Evolutionary conservation across 192 early-diverging fungal species (phyloP), one percentile per base, ranked within the genome.

Genomic region (Backusella psychrophila): DNA sequence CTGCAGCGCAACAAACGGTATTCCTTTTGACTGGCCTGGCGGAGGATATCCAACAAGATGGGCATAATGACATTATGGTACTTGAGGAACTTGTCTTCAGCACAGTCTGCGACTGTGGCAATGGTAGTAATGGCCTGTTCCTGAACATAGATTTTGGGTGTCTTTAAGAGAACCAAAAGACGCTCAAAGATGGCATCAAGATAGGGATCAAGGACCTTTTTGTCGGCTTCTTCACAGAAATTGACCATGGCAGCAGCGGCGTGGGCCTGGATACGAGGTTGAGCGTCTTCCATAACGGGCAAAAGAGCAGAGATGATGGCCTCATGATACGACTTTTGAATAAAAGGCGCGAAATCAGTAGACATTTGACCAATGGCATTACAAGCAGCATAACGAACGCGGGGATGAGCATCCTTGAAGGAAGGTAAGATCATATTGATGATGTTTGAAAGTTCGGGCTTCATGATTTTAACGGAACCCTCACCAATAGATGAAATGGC

Each of bases 101-200:
- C 96, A 69, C 93, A 94, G 81, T 98, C 97, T 3, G 97, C 98
- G 31, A 99, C 92, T 1, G 95, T 96, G 66, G 97, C 97, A 74
- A 99, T 95, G 19, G 97, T 94, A 33, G 98, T 99, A 77, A 99
- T 94, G 36, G 96, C 96, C 85, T 99, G 97, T 83, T 99, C 97
- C 84, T 99, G 98, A 56, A 98, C 95, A 82, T 96, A 99, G 36
- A 90, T 95, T 82, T 93, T 94, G 23, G 85, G 84, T 26, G 92
- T 93, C 83, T 91, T 92, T 69, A 99, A 87, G 74, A 99, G 91
- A 14, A 89, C 82, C 79, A 97, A 78, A 68, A 98, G 90, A 49
- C 90, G 91, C 77, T 93, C 88, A 75, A 99, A 93, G 80, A 99
- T 92, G 71, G 90, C 87, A 81, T 95, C 94, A 75, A 99, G 83